Conservation (phyloP, 805 yeast species). For the Yamadazyma tumulicola region DNA sequence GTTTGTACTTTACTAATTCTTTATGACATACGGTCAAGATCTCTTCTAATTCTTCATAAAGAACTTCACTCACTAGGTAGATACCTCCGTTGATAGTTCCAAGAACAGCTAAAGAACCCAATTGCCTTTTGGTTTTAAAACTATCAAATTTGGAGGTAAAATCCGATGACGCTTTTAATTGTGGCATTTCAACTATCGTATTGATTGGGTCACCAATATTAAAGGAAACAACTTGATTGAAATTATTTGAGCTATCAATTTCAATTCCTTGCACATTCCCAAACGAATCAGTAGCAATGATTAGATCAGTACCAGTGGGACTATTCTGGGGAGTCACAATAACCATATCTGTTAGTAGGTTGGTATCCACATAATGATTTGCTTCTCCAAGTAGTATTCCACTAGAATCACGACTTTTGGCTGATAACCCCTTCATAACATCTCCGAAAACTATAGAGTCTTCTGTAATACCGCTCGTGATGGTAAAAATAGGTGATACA, state of each 20-base stretch:
- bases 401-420: background rate
- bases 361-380: conserved; percentile 3
- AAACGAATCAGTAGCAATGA: conserved; percentile 23
- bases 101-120: conserved; percentile 13
- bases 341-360: conserved; percentile 7
- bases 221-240: conserved; percentile 13
- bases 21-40: conserved; percentile 14
- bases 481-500: conserved; percentile 11
- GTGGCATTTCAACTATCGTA: conserved; percentile 12
- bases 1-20: conserved; percentile 11
- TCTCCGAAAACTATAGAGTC: conserved; percentile 13
- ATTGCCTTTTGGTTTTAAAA: background rate
- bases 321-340: conserved; percentile 2
- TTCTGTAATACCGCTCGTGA: conserved; percentile 5
- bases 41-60: conserved; percentile 13
- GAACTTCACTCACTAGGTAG: conserved; percentile 13
- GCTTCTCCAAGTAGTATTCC: too few relatives aligned
- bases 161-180: conserved; percentile 1
- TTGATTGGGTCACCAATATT: conserved; percentile 31
- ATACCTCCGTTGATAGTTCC: conserved; percentile 31
- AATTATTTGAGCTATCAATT: background rate
- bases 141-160: conserved; percentile 9
- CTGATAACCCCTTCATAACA: conserved; percentile 16
- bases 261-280: conserved; percentile 23
- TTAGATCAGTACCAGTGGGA: background rate